Base-by-base conservation (phyloP, 768 basidiomycete species). In the Hypsizygus marmoreus region DNA sequence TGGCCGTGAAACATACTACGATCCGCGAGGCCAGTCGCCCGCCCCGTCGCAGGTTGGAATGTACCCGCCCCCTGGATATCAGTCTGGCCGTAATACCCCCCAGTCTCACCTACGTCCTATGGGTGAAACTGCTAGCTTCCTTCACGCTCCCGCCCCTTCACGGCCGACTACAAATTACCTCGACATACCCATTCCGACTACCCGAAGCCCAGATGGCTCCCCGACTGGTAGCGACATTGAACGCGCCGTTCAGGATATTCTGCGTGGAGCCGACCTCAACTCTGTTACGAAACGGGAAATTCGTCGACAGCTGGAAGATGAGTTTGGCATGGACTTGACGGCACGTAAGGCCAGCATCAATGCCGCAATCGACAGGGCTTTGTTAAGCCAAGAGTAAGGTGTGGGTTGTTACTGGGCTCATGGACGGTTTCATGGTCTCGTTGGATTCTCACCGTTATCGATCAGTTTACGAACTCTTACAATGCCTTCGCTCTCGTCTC, bases 271-370 rank as follows among this genome's bases (percentile, higher is more conserved):
- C 1, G 92, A 98, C 67, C 74, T 99, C 40, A 91, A 93, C 60
- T 82, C 82, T 9, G 77, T 97, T 47, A 97, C 95, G 40, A 98
- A 98, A 73, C 84, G 95, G 55, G 89, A 86, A 55, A 86, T 99
- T 40, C 80, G 95, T 29, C 75, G 83, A 45, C 81, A 83, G 59
- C 72, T 99, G 26, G 95, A 97, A 67, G 82, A 82, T 49, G 77
- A 76, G 49, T 97, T 87, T 61, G 86, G 86, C 25, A 81, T 84
- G 71, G 88, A 89, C 62, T 67, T 97, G 47, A 79, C 81, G 10
- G 54, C 80, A 17, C 79, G 85, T 45, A 91, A 93, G 66, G 70
- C 72, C 20, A 73, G 75, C 20, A 90, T 94, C 65, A 94, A 93
- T 53, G 75, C 81, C 37, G 77, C 82, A 11, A 91, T 94, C 51